These are phyloP conservation scores for Polygonum maritimum DNA, from an alignment of 148 eudicot species.

Conservation along the genomic window DNA sequence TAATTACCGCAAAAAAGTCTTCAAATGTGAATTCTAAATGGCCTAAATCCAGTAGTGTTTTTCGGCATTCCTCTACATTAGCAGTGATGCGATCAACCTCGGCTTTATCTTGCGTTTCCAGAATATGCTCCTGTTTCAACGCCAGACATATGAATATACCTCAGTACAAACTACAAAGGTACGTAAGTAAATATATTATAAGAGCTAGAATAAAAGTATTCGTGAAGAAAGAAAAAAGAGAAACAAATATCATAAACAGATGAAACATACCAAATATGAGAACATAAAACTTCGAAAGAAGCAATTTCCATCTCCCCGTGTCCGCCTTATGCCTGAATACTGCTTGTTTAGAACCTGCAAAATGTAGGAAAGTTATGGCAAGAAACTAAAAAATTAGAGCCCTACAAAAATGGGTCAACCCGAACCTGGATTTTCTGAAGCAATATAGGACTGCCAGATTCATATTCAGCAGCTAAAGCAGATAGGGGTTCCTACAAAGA, in stretches of 20 bases:
- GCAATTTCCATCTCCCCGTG: conserved; percentile 96
- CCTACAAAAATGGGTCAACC: not conserved
- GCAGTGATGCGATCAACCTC: conserved; percentile 63
- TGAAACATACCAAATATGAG: conserved; percentile 62
- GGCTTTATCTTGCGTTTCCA: conserved; percentile 70
- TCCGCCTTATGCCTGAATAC: conserved; percentile 73
- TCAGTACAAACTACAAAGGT: not conserved
- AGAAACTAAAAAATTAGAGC: not conserved
- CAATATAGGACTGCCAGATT: conserved; percentile 78
- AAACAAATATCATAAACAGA: not conserved
- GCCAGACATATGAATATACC: not conserved
- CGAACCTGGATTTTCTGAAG: conserved; percentile 80
- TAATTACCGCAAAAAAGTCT: conserved; percentile 75
- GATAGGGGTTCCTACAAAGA: conserved; percentile 69
- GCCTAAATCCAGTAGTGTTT: conserved; percentile 75
- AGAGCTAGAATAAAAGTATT: not conserved
- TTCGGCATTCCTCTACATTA: conserved; percentile 69
- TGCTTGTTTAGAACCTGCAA: conserved; percentile 58
- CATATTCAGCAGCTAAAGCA: conserved; percentile 69
- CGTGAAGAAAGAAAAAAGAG: not conserved
- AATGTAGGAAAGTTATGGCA: not conserved
- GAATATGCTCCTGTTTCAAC: conserved; percentile 56
- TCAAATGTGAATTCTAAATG: conserved; percentile 93
- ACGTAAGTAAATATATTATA: not conserved
- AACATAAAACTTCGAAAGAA: conserved; percentile 97